Conservation (phyloP, 306 rosid genomes). For the Gillenia trifoliata region DNA sequence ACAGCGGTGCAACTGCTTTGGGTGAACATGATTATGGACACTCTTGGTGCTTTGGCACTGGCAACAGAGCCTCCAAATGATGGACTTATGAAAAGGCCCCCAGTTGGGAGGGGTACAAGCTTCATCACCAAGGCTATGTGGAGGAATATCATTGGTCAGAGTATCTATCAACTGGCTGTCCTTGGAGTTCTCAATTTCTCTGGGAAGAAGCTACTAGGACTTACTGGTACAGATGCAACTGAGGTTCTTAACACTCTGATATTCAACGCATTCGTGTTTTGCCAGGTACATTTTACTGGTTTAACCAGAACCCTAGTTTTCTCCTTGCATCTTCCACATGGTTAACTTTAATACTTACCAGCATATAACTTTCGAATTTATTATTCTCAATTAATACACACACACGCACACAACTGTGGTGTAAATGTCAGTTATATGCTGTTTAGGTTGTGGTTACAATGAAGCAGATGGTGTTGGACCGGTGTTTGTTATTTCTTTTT, state of each 20-base stretch:
- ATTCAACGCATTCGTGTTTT: conserved; percentile 89
- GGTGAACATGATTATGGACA: conserved; percentile 99
- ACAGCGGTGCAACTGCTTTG: conserved; percentile 96
- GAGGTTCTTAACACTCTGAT: conserved; percentile 68
- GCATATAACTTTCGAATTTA: background rate
- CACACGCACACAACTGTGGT: no score
- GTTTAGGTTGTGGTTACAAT: no score
- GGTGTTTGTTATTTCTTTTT: background rate
- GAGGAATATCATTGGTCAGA: conserved; percentile 94
- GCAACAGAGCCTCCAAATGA: conserved; percentile 95
- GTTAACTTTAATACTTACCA: background rate
- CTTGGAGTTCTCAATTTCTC: conserved; percentile 59
- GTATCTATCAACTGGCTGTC: conserved; percentile 73
- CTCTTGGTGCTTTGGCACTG: conserved; percentile 93
- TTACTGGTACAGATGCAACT: conserved; percentile 64
- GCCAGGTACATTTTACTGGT: conserved; percentile 57
- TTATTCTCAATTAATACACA: background rate
- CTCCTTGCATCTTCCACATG: background rate
- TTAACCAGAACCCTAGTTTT: background rate
- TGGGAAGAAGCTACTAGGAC: conserved; percentile 60
- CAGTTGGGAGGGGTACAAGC: conserved; percentile 60
- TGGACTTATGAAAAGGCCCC: conserved; percentile 66
- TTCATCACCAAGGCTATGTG: conserved; percentile 90
- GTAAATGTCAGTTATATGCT: no score
- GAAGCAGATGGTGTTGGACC: background rate